Percentiles rank a stretch among this genome's conserved stretches.
Conservation (phyloP, 2,329 filamentous ascomycete genomes). For the Colletotrichum sansevieriae region DNA sequence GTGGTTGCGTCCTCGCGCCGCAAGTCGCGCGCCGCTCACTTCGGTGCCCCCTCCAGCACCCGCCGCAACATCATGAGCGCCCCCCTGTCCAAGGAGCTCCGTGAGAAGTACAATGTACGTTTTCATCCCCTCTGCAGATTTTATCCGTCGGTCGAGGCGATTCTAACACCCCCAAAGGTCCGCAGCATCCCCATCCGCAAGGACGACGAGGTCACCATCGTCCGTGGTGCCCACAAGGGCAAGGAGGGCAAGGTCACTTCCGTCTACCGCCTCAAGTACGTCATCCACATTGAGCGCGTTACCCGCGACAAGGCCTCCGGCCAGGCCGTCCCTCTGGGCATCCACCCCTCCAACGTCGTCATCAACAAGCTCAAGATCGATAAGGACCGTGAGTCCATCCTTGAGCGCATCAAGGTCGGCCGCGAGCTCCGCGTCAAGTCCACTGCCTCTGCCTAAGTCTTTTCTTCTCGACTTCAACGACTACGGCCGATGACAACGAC, state of each 20-base stretch:
- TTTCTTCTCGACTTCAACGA: background rate
- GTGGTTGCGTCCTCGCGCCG: slow-evolving; percentile 86
- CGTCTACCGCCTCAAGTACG: slow-evolving; percentile 98
- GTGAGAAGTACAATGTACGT: slow-evolving; percentile 98
- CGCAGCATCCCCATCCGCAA: slow-evolving; percentile 97
- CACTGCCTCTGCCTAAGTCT: slow-evolving; percentile 71
- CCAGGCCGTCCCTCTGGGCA: slow-evolving; percentile 93
- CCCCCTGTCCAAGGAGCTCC: slow-evolving; percentile 94
- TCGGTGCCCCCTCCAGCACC: slow-evolving; percentile 92
- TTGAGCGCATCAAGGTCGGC: slow-evolving; percentile 86
- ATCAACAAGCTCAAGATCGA: slow-evolving; percentile 99
- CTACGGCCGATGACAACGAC: background rate
- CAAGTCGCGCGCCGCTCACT: slow-evolving; percentile 99
- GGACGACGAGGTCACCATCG: slow-evolving; percentile 94
- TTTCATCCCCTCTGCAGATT: background rate
- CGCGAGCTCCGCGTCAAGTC: slow-evolving; percentile 81
- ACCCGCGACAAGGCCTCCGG: slow-evolving; percentile 97
- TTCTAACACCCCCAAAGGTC: slow-evolving; percentile 68
- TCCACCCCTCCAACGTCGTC: slow-evolving; percentile 97
- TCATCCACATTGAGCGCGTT: slow-evolving; percentile 97
- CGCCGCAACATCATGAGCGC: slow-evolving; percentile 98
- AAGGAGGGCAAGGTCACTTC: slow-evolving; percentile 98
- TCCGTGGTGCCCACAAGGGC: slow-evolving; percentile 95
- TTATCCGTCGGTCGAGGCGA: background rate
- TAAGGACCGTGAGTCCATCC: slow-evolving; percentile 91